Percentiles rank a stretch among this genome's conserved stretches.
phyloP scores from a whole-genome alignment of 495 filamentous ascomycete species.

The Aspergillus wentii region DNA sequence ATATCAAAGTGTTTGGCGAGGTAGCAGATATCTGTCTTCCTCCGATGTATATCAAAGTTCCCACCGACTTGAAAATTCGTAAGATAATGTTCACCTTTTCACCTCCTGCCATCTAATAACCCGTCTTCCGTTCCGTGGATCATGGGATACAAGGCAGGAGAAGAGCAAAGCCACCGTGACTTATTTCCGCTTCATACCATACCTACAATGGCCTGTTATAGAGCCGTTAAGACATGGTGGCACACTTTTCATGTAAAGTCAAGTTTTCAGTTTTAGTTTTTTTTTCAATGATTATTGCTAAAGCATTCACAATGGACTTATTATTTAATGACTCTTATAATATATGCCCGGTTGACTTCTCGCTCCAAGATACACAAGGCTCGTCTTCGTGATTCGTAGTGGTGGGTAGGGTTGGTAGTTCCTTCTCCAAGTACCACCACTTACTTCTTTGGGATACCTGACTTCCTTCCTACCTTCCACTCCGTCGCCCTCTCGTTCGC shows the following conservation, averaged over 20 bases:
- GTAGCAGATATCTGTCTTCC: slow-evolving; percentile 12
- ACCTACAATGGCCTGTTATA: slow-evolving; percentile 31
- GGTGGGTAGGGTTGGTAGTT: neutral
- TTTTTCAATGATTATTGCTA: neutral
- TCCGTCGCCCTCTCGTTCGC: neutral
- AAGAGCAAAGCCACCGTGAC: slow-evolving; percentile 47
- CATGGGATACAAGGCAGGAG: slow-evolving; percentile 73
- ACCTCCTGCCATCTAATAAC: slow-evolving; percentile 76
- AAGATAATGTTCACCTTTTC: no score
- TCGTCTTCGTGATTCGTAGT: no score
- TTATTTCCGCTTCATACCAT: slow-evolving; percentile 47
- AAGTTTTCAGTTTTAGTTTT: neutral
- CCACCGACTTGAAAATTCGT: slow-evolving; percentile 4
- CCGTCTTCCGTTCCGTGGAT: slow-evolving; percentile 46
- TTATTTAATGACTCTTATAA: neutral
- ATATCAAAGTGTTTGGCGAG: slow-evolving; percentile 47
- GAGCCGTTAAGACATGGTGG: slow-evolving; percentile 40
- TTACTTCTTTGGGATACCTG: neutral
- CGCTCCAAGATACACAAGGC: no score
- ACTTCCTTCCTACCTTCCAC: neutral
- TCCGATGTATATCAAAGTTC: neutral
- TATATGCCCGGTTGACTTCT: neutral
- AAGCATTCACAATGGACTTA: no score
- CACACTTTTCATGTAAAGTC: slow-evolving; percentile 23
- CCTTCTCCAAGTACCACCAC: slow-evolving; percentile 12